Base-by-base conservation (phyloP, 2,329 filamentous ascomycete species). In the Colletotrichum sp. region DNA sequence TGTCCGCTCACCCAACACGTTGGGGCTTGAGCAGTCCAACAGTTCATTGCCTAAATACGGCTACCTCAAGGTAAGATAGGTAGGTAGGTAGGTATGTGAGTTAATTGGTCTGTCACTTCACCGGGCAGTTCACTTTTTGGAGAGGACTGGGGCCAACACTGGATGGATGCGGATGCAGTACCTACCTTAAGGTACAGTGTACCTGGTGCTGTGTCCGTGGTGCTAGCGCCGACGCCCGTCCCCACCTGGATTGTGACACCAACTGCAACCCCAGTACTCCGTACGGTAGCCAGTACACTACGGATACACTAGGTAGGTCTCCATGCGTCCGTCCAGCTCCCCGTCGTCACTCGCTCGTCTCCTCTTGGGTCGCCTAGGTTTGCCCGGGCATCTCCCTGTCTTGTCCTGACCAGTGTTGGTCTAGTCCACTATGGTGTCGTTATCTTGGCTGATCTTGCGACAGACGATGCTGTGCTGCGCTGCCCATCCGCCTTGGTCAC, bases 211-310 rank as follows among this genome's bases (percentile, higher is more conserved):
- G 36, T 39, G 18, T n/a, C 9, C 18, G 39, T 48, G 39, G 39
- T 10, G 39, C 52, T 24, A 32, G 72, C 36, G 72, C 68, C 62
- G 24, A 52, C 18, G 62, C 72, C 22, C 44, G 26, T 65, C 48
- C 16, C 67, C 72, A 71, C 68, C 22, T 65, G 59, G n/a, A 36
- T 44, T 71, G 59, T 52, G 72, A 71, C 67, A 65, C 44, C 48
- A 24, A 44, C 28, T 52, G 44, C n/a, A 22, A 52, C 6, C n/a
- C 44, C 44, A 22, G n/a, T 44, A 9, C 28, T 30, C 28, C 28
- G 28, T 30, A 44, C 44, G 44, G 44, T n/a, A 48, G 44, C 44
- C 44, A 52, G 44, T 48, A 22, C 44, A 52, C n/a, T 12, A 22
- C 12, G 39, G 39, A 39, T 39, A 18, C 36, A 39, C 36, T 48